A percentile compares a stretch with the other conserved stretches of the same genome.
Conservation (phyloP, 495 filamentous ascomycete genomes). For the Staphylotrichum longicolle region DNA sequence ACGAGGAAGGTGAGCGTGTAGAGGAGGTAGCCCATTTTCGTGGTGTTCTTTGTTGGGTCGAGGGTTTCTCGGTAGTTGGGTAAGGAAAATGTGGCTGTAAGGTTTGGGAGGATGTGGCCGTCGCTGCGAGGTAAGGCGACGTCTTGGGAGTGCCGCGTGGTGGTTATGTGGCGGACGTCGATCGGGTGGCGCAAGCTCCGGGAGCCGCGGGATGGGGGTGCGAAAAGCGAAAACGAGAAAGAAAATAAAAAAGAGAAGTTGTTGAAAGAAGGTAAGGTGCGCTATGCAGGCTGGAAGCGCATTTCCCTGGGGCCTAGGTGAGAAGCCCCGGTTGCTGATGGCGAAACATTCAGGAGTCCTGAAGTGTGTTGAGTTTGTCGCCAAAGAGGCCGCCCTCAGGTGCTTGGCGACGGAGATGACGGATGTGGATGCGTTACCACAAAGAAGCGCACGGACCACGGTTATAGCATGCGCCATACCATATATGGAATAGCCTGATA, state of each 20-base stretch:
- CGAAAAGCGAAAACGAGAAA: not conserved
- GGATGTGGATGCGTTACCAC: slow-evolving; percentile 10
- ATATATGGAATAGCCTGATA: not conserved
- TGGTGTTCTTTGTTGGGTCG: not conserved
- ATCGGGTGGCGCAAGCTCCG: slow-evolving; percentile 1
- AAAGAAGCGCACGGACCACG: slow-evolving; percentile 16
- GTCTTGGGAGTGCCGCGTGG: not conserved
- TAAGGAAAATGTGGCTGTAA: not conserved
- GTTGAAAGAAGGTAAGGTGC: not conserved
- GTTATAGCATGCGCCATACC: not conserved
- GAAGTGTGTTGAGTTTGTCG: not conserved
- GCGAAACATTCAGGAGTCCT: slow-evolving; percentile 13
- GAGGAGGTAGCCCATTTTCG: slow-evolving; percentile 66
- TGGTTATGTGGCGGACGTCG: not conserved
- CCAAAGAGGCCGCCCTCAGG: slow-evolving; percentile 9
- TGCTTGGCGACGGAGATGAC: slow-evolving; percentile 13
- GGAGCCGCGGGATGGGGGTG: not conserved
- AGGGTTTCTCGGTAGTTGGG: not conserved
- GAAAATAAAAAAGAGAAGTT: not conserved
- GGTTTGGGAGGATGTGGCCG: not conserved
- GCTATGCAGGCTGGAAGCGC: not conserved
- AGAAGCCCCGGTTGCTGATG: slow-evolving; percentile 8
- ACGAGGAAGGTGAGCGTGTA: slow-evolving; percentile 67
- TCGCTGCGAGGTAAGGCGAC: not conserved
- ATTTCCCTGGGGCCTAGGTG: slow-evolving; percentile 11